phyloP scores from a whole-genome alignment of 495 filamentous ascomycete genomes.

The Aspergillus bridgeri region DNA sequence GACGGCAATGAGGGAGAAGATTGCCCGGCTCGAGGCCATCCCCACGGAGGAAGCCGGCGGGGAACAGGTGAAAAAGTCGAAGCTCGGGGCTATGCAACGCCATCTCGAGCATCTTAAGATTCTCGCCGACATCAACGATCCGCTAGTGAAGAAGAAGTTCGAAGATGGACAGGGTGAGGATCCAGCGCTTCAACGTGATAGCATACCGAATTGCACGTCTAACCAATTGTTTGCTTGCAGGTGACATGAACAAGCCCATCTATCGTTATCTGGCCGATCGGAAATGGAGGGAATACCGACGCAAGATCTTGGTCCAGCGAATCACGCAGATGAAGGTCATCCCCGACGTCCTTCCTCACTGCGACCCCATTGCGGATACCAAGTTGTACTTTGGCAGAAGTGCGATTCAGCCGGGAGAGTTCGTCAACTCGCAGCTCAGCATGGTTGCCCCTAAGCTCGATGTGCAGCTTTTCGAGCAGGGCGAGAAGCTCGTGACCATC shows the following conservation, averaged over 20 bases:
- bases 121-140: constrained; percentile 92
- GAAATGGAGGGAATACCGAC: constrained; percentile 82
- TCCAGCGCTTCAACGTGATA: background rate
- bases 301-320: constrained; percentile 74
- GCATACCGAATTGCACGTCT: background rate
- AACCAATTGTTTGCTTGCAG: constrained; percentile 37
- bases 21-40: constrained; percentile 55
- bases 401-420: constrained; percentile 68
- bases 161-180: constrained; percentile 83
- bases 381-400: constrained; percentile 69
- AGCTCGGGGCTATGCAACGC: constrained; percentile 65
- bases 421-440: constrained; percentile 67
- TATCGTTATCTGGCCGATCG: constrained; percentile 85
- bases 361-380: constrained; percentile 76
- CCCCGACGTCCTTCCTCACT: constrained; percentile 85
- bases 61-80: constrained; percentile 57
- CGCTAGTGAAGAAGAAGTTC: constrained; percentile 87
- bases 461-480: constrained; percentile 79
- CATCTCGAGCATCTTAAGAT: constrained; percentile 82
- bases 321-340: constrained; percentile 84
- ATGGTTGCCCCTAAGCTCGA: constrained; percentile 68
- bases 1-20: constrained; percentile 53
- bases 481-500: constrained; percentile 76
- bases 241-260: constrained; percentile 93
- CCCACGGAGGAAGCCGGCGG: constrained; percentile 58